Conservation (phyloP, 306 rosid genomes). For the Cercis canadensis region DNA sequence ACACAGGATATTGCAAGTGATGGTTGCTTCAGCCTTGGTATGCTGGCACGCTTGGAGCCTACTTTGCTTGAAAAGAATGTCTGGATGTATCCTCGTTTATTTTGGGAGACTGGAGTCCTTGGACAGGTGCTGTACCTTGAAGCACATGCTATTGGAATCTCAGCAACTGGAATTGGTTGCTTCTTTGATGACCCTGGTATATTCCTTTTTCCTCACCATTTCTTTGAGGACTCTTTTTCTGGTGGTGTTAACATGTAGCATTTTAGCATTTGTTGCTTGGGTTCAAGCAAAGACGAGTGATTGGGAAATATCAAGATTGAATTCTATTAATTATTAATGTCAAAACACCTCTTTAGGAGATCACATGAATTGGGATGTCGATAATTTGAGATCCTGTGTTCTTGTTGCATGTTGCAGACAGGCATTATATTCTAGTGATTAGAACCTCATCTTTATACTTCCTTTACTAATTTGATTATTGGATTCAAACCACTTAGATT, state of each 20-base stretch:
- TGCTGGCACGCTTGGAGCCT: slow-evolving; percentile 83
- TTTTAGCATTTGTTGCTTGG: background rate
- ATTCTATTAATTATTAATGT: background rate
- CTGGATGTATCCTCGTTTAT: slow-evolving; percentile 93
- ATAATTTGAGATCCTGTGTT: background rate
- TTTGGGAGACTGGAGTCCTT: slow-evolving; percentile 98
- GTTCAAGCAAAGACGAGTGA: slow-evolving; percentile 2
- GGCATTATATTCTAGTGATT: slow-evolving; percentile 14
- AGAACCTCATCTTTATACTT: background rate
- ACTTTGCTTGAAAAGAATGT: slow-evolving; percentile 57
- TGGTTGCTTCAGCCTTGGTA: slow-evolving; percentile 97
- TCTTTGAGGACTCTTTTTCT: slow-evolving; percentile 24
- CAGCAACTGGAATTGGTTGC: slow-evolving; percentile 99
- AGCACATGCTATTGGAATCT: slow-evolving; percentile 86
- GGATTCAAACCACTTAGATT: slow-evolving; percentile 4
- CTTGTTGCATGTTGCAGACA: slow-evolving; percentile 15
- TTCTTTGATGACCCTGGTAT: slow-evolving; percentile 94
- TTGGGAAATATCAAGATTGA: background rate
- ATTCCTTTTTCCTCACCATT: slow-evolving; percentile 24
- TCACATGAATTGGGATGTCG: slow-evolving; percentile 8
- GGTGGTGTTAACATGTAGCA: slow-evolving; percentile 9
- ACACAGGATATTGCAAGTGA: slow-evolving; percentile 89
- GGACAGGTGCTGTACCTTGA: slow-evolving; percentile 97
- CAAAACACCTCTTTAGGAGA: background rate
- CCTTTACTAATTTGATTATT: background rate